A percentile compares a stretch with the other conserved stretches of the same genome.
Conservation (phyloP, 1,284 basidiomycete species). For the Puccinia polysora region DNA sequence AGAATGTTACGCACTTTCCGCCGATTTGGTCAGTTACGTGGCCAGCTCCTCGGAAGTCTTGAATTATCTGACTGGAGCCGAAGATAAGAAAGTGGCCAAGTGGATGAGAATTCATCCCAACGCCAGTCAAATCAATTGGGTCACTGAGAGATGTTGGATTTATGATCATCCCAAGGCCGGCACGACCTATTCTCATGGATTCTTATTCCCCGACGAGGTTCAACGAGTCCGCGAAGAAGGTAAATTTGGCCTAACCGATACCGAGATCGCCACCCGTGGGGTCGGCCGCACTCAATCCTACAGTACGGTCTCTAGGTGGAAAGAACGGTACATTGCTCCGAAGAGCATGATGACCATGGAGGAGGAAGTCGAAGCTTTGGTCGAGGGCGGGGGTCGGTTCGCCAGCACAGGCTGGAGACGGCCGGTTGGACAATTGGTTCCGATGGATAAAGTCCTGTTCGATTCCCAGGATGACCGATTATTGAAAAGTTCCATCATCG, state of each 20-base stretch:
- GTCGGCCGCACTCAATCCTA: constrained; percentile 57
- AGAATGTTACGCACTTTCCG: constrained; percentile 85
- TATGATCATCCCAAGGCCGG: constrained; percentile 93
- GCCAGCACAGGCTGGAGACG: constrained; percentile 56
- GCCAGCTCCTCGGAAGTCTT: constrained; percentile 68
- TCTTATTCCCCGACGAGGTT: constrained; percentile 88
- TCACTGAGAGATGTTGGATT: constrained; percentile 90
- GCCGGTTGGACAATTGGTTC: constrained; percentile 51
- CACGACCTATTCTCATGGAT: constrained; percentile 88
- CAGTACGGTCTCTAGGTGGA: constrained; percentile 82
- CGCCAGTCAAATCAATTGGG: constrained; percentile 74
- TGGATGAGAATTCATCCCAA: constrained; percentile 90
- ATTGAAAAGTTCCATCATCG: constrained; percentile 45
- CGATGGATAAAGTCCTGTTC: constrained; percentile 52
- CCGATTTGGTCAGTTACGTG: constrained; percentile 83
- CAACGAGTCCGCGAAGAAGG: constrained; percentile 60
- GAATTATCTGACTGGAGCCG: constrained; percentile 70
- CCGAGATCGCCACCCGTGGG: constrained; percentile 50
- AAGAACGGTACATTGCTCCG: constrained; percentile 70
- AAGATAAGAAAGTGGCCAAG: constrained; percentile 86
- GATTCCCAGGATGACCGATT: constrained; percentile 51
- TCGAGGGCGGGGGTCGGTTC: constrained; percentile 67
- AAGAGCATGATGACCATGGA: constrained; percentile 63
- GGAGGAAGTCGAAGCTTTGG: constrained; percentile 81
- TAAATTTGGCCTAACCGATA: constrained; percentile 52